phyloP scores from a whole-genome alignment of 177 flowering plant genomes.

The Telopea speciosissima region DNA sequence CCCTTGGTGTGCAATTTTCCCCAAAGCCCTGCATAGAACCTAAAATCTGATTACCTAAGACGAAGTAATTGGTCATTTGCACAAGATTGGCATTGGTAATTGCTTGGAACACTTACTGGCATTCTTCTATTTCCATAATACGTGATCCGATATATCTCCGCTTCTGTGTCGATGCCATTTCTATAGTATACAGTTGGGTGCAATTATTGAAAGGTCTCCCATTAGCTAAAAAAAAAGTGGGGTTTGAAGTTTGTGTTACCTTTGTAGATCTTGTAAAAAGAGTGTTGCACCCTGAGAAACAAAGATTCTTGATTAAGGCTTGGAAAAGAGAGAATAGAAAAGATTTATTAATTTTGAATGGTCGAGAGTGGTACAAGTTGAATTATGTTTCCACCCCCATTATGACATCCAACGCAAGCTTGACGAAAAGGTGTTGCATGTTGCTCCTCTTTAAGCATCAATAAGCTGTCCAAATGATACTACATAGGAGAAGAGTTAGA shows the following conservation, averaged over 20 bases:
- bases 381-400: slow-evolving; percentile 72
- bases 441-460: slow-evolving; percentile 37
- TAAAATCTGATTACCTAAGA: not conserved
- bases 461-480: slow-evolving; percentile 41
- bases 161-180: slow-evolving; percentile 39
- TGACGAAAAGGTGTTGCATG: no score
- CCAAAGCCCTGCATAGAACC: slow-evolving; percentile 63
- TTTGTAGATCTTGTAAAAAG: slow-evolving; percentile 46
- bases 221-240: no score
- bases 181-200: not conserved
- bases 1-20: slow-evolving; percentile 72
- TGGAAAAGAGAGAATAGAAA: no score
- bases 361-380: slow-evolving; percentile 29
- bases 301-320: not conserved
- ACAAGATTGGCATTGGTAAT: not conserved
- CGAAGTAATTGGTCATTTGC: not conserved
- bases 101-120: slow-evolving; percentile 47
- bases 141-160: slow-evolving; percentile 59
- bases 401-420: no score
- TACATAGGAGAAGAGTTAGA: slow-evolving; percentile 13
- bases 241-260: not conserved
- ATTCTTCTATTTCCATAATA: slow-evolving; percentile 86
- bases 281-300: slow-evolving; percentile 74
- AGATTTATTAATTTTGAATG: no score
- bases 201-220: not conserved